Evolutionary conservation across 805 yeast species (phyloP).

Genomic region (Blastobotrys muscicola): DNA sequence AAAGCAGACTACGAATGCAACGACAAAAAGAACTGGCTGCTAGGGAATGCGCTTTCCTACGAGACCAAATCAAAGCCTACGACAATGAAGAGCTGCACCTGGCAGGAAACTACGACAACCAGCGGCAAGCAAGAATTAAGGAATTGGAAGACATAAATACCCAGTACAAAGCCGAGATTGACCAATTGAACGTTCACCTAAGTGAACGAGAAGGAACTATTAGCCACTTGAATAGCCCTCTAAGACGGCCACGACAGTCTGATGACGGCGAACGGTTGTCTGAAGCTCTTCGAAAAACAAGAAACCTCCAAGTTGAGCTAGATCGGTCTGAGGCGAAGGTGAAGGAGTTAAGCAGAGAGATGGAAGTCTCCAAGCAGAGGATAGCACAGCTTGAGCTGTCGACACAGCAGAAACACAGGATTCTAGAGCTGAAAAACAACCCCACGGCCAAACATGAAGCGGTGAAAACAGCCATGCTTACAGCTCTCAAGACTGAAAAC

Average conservation of each 20-base stretch:
- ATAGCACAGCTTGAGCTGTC: slow-evolving; percentile 13
- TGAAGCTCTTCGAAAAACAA: slow-evolving; percentile 8
- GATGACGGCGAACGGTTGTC: slow-evolving; percentile 8
- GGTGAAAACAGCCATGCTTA: slow-evolving; percentile 44
- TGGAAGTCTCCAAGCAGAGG: slow-evolving; percentile 18
- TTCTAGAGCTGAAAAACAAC: slow-evolving; percentile 56
- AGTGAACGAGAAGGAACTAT: slow-evolving; percentile 23
- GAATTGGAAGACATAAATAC: slow-evolving; percentile 41
- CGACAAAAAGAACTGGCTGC: slow-evolving; percentile 43
- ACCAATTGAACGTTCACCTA: slow-evolving; percentile 33
- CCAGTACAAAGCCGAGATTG: slow-evolving; percentile 45
- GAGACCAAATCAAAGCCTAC: slow-evolving; percentile 45
- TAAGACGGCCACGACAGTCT: slow-evolving; percentile 6
- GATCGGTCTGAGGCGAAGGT: slow-evolving; percentile 10
- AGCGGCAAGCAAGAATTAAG: slow-evolving; percentile 21
- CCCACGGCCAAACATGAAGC: slow-evolving; percentile 56
- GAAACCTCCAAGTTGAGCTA: slow-evolving; percentile 15
- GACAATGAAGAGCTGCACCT: slow-evolving; percentile 29
- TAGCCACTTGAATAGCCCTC: slow-evolving; percentile 9
- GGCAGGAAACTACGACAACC: slow-evolving; percentile 13
- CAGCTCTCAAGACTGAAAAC: slow-evolving; percentile 49
- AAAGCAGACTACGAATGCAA: slow-evolving; percentile 31
- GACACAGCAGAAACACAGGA: slow-evolving; percentile 24
- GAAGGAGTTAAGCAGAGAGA: slow-evolving; percentile 11
- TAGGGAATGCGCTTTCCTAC: slow-evolving; percentile 49